Percentiles rank a stretch among this genome's conserved stretches.
Evolutionary conservation across 2,329 filamentous ascomycete species (phyloP).

Genomic region (Monilinia fructigena): DNA sequence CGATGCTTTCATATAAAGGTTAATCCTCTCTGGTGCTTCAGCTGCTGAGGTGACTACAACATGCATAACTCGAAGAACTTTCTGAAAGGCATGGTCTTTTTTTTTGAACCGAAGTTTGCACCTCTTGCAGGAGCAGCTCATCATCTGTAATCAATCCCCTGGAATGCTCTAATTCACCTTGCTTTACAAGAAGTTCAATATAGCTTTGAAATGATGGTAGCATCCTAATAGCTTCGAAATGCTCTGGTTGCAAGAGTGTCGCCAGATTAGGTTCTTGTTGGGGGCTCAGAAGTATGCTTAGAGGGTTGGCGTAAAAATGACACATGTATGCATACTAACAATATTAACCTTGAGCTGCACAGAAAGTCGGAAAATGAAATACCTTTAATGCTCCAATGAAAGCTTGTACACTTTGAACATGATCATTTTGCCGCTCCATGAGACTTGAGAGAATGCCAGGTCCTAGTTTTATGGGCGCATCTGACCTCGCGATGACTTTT

Average conservation of each 20-base stretch:
- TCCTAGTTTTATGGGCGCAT: slow-evolving; percentile 61
- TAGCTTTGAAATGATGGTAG: slow-evolving; percentile 65
- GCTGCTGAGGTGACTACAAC: slow-evolving; percentile 42
- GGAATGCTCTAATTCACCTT: slow-evolving; percentile 46
- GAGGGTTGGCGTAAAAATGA: slow-evolving; percentile 76
- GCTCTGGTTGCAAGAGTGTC: slow-evolving; percentile 52
- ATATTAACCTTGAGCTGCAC: slow-evolving; percentile 24
- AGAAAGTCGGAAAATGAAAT: slow-evolving; percentile 26
- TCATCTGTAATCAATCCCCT: slow-evolving; percentile 61
- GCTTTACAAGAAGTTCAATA: slow-evolving; percentile 51
- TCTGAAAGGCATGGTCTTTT: slow-evolving; percentile 44
- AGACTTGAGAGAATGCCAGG: slow-evolving; percentile 60
- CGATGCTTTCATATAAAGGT: slow-evolving; percentile 62
- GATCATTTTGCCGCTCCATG: slow-evolving; percentile 71
- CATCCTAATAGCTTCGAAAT: slow-evolving; percentile 66
- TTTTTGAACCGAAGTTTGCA: slow-evolving; percentile 38
- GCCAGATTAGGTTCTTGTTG: slow-evolving; percentile 39
- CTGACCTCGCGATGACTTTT: slow-evolving; percentile 57
- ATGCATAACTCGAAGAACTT: slow-evolving; percentile 51
- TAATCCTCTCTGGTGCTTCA: slow-evolving; percentile 38
- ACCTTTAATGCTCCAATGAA: slow-evolving; percentile 71
- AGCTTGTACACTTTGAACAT: slow-evolving; percentile 71
- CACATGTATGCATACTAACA: slow-evolving; percentile 78
- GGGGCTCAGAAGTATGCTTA: slow-evolving; percentile 60
- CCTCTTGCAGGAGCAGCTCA: slow-evolving; percentile 49